Evolutionary conservation across 1,284 basidiomycete genomes (phyloP), one percentile per base, ranked within the genome.

Genomic region (Apiotrichum brassicae): DNA sequence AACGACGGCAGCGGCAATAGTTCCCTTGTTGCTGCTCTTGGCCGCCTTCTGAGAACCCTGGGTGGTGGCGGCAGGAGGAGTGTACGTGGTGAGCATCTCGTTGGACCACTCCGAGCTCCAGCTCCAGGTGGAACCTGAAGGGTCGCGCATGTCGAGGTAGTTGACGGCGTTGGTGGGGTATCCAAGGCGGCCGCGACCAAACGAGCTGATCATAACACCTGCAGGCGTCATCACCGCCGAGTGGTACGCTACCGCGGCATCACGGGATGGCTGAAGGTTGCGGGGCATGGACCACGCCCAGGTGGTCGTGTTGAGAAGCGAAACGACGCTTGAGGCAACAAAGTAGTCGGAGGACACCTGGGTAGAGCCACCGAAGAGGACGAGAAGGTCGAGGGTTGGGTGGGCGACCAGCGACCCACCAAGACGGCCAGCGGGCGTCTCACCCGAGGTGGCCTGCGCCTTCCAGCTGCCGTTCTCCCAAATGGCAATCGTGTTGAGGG

Each of bases 171-270:
- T 61, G 9, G 57, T 46, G 2, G 71, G 64, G 9, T 46, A 54
- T 23, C 61, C 61, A n/a, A 48, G 28, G 4, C 63, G 44, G 13
- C 61, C 56, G 16, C 70, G 55, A 25, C 72, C 72, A 44, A 74
- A 74, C 1, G 71, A 65, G 9, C 66, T 61, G 49, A 74, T 66
- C 65, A 74, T 72, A 30, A 74, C 70, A 33, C 72, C 72, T 9
- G 65, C 58, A n/a, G 64, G 61, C 8, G 70, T 72, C 56, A 73
- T 71, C 46, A 74, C 59, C 2, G 69, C 57, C 12, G 70, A 62
- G 53, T 74, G 71, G 59, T 71, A 72, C 6, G 70, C 56, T 1
- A 62, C 58, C 16, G 66, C 68, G 5, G 63, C 57, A 4, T 62
- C 64, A 1, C 64, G 26, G 5, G 63, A 53, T 0, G 69, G 66